Evolutionary conservation across 2,329 filamentous ascomycete species (phyloP), one percentile per base, ranked within the genome.

Genomic region (Diplodia scrobiculata): DNA sequence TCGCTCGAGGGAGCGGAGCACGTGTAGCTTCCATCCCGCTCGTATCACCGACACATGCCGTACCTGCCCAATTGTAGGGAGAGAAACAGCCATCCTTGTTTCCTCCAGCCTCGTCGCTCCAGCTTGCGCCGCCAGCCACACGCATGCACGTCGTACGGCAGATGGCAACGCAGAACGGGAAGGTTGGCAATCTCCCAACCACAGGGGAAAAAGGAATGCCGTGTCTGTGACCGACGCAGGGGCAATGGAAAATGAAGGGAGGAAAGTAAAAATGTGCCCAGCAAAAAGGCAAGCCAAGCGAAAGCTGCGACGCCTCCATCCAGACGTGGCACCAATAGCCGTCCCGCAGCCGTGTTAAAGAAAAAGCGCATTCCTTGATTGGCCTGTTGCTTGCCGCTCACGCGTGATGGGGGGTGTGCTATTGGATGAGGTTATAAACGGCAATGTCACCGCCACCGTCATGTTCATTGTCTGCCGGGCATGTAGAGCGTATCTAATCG

Each of bases 291-390:
- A 9, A 27, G 48, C 48, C 48, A 51, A 51, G 48, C 25, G 17
- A 17, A 17, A 5, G 6, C 9, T 27, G 27, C 19, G 48, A 5
- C 14, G n/a, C 41, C 17, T 45, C 41, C 27, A 13, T 51, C 27
- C 21, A 51, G 48, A 51, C 48, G 48, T 51, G 48, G 48, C 48
- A 51, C 48, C 48, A 51, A 51, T 51, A 17, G 14, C 48, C 48
- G 13, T 21, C 25, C 27, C 48, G 48, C 48, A 2, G 29, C 41
- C 41, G n/a, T 19, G 41, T 45, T 45, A 45, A 45, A 19, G 41
- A 19, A 45, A 45, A 45, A 19, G 3, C 41, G n/a, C 6, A 45
- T 19, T 10, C 41, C n/a, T 10, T 19, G 41, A 45, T 45, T 45
- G 41, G 41, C 10, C 41, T 45, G 41, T 45, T 45, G 41, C 41